These are phyloP conservation scores for Cladosporium sp. DNA, from an alignment of 2,329 filamentous ascomycete species.

Conservation along the genomic window DNA sequence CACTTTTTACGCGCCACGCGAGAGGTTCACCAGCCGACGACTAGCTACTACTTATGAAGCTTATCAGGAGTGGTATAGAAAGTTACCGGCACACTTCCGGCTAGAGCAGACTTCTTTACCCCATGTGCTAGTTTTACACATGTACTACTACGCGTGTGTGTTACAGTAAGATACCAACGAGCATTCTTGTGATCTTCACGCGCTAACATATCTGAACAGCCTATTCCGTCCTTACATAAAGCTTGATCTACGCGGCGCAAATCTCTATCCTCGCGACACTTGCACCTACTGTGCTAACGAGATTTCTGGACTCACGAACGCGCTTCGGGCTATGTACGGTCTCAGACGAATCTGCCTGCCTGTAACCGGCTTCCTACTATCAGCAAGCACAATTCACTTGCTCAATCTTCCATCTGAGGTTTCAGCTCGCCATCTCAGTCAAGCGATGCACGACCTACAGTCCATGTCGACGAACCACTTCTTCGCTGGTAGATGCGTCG, in stretches of 20 bases:
- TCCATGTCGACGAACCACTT: slow-evolving; percentile 41
- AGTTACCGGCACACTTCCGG: slow-evolving; percentile 60
- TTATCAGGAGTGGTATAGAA: slow-evolving; percentile 68
- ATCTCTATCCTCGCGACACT: slow-evolving; percentile 60
- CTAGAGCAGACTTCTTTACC: slow-evolving; percentile 68
- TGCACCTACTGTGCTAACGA: slow-evolving; percentile 51
- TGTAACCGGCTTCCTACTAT: slow-evolving; percentile 39
- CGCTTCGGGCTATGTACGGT: slow-evolving; percentile 42
- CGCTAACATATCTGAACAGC: slow-evolving; percentile 53
- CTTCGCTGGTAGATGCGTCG: slow-evolving; percentile 40
- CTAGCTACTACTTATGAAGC: slow-evolving; percentile 62
- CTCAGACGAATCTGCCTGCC: slow-evolving; percentile 38
- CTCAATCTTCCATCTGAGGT: slow-evolving; percentile 38
- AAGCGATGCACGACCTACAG: slow-evolving; percentile 40
- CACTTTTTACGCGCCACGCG: slow-evolving; percentile 66
- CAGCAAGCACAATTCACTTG: slow-evolving; percentile 42
- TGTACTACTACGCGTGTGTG: slow-evolving; percentile 34
- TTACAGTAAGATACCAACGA: slow-evolving; percentile 55
- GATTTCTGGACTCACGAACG: slow-evolving; percentile 39
- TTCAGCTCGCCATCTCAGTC: slow-evolving; percentile 36
- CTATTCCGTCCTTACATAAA: slow-evolving; percentile 72
- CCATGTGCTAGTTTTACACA: slow-evolving; percentile 61
- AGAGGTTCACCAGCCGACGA: slow-evolving; percentile 59
- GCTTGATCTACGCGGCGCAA: slow-evolving; percentile 53
- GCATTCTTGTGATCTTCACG: neutral